Base-by-base conservation (phyloP, 495 filamentous ascomycete genomes). In the Friedmanniomyces simplex region DNA sequence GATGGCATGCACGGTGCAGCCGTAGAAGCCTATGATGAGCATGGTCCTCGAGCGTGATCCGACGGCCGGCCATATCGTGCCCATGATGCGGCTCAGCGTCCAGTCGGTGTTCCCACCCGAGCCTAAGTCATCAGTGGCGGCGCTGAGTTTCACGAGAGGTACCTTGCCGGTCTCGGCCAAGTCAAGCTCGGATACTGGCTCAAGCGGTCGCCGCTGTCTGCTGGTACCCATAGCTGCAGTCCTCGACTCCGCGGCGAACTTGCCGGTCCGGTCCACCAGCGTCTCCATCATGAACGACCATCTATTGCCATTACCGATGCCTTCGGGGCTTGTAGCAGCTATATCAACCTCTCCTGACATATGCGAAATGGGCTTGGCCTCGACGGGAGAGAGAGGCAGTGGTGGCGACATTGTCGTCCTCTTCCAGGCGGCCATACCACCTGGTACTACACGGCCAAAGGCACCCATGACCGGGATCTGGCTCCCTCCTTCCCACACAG, bases 1-100 rank as follows among this genome's bases (percentile, higher is more conserved):
- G 30, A 76, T 79, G 10, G 86, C 84, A 54, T 88, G 83, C 0
- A 83, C 62, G 7, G 86, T 63, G 3, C 86, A 80, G 32, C 77
- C 73, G 1, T 78, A 32, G 30, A 88, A 73, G 0, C 86, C 89
- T 1, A 80, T 48, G 2, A 86, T 26, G 0, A 95, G 71, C 41
- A 82, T 67, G 0, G 79, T 2, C 5, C 78, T 80, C 25, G 82
- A 73, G 1, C 53, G 69, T 39, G 53, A 55, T 5, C 73, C 71
- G 10, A 96, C 68, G 0, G 67, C 78, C 1, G 88, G 87, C 80
- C 87, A 85, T 5, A 95, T 75, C 0, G 88, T 91, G 24, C 69
- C 64, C 47, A 96, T 72, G n/a, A 94, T 89, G 37, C 72, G 64
- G 1, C 8, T 14, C 25, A 57, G 30, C 18, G 7, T 59, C 66